Percentiles rank a stretch among this genome's conserved stretches.
These are phyloP conservation scores for Hypsizygus ulmarius DNA, from an alignment of 1,284 basidiomycete genomes.

Conservation along the genomic window DNA sequence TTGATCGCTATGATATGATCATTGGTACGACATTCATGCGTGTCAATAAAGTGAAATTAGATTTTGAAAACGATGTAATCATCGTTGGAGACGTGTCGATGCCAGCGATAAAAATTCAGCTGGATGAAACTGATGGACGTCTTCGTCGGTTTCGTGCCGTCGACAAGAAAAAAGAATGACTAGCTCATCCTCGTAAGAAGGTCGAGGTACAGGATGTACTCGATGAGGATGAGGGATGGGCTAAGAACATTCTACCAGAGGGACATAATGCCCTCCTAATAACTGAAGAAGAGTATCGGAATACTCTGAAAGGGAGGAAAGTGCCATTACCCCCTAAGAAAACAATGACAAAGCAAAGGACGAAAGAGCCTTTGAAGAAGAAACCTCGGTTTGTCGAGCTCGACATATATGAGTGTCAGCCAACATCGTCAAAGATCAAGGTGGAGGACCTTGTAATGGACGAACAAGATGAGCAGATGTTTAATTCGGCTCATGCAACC, in stretches of 20 bases:
- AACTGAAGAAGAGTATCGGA: constrained; percentile 7
- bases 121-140: not conserved
- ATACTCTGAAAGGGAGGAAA: constrained; percentile 10
- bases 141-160: not conserved
- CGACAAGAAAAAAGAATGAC: constrained; percentile 7
- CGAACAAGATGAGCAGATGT: no score
- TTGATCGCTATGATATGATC: constrained; percentile 21
- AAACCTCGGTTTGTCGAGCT: no score
- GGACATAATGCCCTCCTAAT: constrained; percentile 3
- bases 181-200: not conserved
- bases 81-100: constrained; percentile 5
- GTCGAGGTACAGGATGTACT: not conserved
- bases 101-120: constrained; percentile 1
- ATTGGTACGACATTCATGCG: constrained; percentile 20
- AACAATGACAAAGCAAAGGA: not conserved
- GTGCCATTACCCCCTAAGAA: not conserved
- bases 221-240: not conserved
- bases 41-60: constrained; percentile 10
- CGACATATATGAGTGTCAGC: no score
- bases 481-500: no score
- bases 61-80: constrained; percentile 11
- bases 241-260: not conserved
- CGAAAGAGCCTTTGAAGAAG: not conserved
- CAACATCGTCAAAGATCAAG: no score
- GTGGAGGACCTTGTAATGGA: no score